These are phyloP conservation scores for Fistulifera solaris DNA, from an alignment of 108 stramenopile species.

Conservation along the genomic window DNA sequence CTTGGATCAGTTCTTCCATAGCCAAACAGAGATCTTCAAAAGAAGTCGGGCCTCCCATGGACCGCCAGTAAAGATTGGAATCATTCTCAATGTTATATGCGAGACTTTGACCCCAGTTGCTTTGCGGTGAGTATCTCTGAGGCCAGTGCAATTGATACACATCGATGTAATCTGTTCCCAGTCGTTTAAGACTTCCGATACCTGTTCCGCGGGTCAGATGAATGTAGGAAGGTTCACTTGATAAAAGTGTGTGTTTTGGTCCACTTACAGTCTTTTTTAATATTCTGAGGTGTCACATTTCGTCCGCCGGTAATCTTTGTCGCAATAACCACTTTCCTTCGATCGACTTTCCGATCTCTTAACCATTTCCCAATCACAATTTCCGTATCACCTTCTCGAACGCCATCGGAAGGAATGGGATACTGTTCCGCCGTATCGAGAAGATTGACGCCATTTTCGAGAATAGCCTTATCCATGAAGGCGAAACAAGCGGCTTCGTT, in stretches of 20 bases:
- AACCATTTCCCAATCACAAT: slow-evolving; percentile 76
- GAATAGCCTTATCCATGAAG: slow-evolving; percentile 75
- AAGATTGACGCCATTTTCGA: slow-evolving; percentile 69
- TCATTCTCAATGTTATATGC: slow-evolving; percentile 61
- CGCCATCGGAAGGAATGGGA: slow-evolving; percentile 68
- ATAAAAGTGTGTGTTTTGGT: no score
- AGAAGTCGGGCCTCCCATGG: slow-evolving; percentile 54
- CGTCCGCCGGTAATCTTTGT: slow-evolving; percentile 86
- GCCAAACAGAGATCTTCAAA: slow-evolving; percentile 79
- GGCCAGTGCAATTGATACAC: slow-evolving; percentile 87
- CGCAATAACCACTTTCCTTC: slow-evolving; percentile 72
- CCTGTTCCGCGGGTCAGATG: no score
- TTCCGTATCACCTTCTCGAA: slow-evolving; percentile 74
- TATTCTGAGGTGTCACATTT: slow-evolving; percentile 47
- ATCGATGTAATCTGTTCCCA: slow-evolving; percentile 77
- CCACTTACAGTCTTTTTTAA: slow-evolving; percentile 23
- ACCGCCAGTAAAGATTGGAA: slow-evolving; percentile 46
- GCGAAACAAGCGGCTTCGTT: slow-evolving; percentile 48
- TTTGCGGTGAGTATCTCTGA: slow-evolving; percentile 74
- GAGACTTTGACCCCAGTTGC: slow-evolving; percentile 83
- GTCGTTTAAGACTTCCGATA: slow-evolving; percentile 59
- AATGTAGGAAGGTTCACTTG: no score
- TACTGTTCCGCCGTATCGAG: slow-evolving; percentile 85
- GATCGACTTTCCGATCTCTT: slow-evolving; percentile 43
- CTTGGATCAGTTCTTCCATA: slow-evolving; percentile 71